Conservation (phyloP, 495 filamentous ascomycete genomes). For the Hypoxylon lienhwacheense region DNA sequence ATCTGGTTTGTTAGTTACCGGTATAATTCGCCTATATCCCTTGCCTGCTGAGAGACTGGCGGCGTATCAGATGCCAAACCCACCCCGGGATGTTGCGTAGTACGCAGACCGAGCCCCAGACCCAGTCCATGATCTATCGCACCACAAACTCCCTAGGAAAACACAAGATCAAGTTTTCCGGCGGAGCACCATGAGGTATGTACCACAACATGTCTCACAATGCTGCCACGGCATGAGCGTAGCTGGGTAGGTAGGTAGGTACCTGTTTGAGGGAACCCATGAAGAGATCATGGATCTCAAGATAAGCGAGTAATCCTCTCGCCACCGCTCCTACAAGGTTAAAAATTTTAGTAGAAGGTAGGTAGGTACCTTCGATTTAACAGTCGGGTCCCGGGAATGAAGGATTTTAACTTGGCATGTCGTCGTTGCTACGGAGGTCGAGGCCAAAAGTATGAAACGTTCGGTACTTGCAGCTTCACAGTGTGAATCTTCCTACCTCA, state of each 20-base stretch:
- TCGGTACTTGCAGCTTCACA: too few relatives aligned
- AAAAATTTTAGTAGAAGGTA: too few relatives aligned
- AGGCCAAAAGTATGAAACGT: too few relatives aligned
- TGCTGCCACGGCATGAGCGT: neutral
- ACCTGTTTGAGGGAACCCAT: neutral
- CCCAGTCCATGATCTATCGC: neutral
- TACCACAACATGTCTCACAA: slow-evolving; percentile 1
- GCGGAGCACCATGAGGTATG: neutral
- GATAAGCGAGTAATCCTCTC: neutral
- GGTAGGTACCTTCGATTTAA: too few relatives aligned
- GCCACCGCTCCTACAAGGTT: neutral
- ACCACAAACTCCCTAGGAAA: neutral
- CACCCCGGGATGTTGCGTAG: slow-evolving; percentile 1
- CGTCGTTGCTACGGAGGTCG: too few relatives aligned
- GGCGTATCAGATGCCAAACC: slow-evolving; percentile 18
- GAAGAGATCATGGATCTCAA: neutral
- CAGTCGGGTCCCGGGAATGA: too few relatives aligned
- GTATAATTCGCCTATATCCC: slow-evolving; percentile 7
- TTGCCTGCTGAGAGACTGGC: slow-evolving; percentile 1
- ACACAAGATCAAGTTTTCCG: slow-evolving; percentile 4
- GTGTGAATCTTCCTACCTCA: too few relatives aligned
- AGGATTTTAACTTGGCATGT: too few relatives aligned
- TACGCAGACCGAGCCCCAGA: neutral
- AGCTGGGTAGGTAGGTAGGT: neutral
- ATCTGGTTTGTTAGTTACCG: slow-evolving; percentile 5